phyloP scores from a whole-genome alignment of 2,329 filamentous ascomycete species.

The Fusarium udum region DNA sequence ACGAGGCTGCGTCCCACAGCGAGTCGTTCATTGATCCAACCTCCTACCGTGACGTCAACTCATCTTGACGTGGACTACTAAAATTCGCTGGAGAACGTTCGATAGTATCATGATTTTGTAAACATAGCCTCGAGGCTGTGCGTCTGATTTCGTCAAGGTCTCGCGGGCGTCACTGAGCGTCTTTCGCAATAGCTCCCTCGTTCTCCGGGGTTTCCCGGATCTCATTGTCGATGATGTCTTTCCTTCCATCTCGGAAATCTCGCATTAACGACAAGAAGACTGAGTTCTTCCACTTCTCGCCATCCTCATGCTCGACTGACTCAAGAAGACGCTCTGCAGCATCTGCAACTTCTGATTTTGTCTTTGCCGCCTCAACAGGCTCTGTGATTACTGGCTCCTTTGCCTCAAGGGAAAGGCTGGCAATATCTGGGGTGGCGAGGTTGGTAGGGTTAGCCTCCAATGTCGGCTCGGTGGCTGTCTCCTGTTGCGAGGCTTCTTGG shows the following conservation, averaged over 20 bases:
- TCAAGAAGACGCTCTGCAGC: slow-evolving; percentile 55
- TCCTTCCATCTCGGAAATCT: slow-evolving; percentile 56
- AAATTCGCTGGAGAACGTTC: not conserved
- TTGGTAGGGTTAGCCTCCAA: slow-evolving; percentile 14
- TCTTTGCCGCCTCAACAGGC: slow-evolving; percentile 29
- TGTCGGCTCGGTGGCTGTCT: not conserved
- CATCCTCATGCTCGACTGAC: slow-evolving; percentile 55
- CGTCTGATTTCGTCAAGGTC: not conserved
- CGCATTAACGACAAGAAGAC: slow-evolving; percentile 57
- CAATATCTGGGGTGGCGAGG: slow-evolving; percentile 47
- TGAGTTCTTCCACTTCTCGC: slow-evolving; percentile 59
- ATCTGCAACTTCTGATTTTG: slow-evolving; percentile 53
- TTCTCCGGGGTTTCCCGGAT: slow-evolving; percentile 47
- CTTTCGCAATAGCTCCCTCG: slow-evolving; percentile 3
- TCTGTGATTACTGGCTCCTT: slow-evolving; percentile 23
- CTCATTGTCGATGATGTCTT: slow-evolving; percentile 55
- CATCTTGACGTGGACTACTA: slow-evolving; percentile 23
- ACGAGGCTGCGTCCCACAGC: not conserved
- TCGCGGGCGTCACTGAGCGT: slow-evolving; percentile 30
- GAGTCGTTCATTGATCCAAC: not conserved
- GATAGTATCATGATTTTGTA: not conserved
- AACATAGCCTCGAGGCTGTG: not conserved
- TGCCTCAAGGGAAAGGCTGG: slow-evolving; percentile 44
- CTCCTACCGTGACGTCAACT: slow-evolving; percentile 30
- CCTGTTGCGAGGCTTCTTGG: slow-evolving; percentile 11